Conservation (phyloP, 78 protist species). For the Dictyostelium brefeldianum region DNA sequence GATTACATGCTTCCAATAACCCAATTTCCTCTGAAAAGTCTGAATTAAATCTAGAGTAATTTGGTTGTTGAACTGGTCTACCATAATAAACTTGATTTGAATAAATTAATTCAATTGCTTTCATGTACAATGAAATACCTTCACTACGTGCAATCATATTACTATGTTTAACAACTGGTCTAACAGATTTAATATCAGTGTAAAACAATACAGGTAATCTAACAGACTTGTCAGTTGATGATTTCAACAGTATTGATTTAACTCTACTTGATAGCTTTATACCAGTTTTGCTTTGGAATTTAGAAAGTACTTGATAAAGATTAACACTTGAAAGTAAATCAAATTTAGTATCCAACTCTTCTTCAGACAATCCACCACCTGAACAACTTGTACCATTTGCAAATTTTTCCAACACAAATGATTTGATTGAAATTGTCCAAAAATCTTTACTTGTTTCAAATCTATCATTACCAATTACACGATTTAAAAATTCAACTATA, state of each 20-base stretch:
- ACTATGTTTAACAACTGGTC: constrained; percentile 49
- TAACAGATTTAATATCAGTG: constrained; percentile 36
- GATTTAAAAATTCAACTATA: constrained; percentile 32
- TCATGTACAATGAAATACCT: constrained; percentile 67
- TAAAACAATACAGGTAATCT: constrained; percentile 8
- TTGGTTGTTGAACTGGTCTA: not conserved
- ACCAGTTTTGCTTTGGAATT: constrained; percentile 31
- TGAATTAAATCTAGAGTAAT: not conserved
- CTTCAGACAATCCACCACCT: constrained; percentile 4
- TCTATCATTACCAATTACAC: constrained; percentile 7
- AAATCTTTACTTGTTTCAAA: not conserved
- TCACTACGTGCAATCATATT: constrained; percentile 59
- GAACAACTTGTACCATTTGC: not conserved
- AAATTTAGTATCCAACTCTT: constrained; percentile 9
- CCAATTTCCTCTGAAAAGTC: constrained; percentile 32
- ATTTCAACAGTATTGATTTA: not conserved
- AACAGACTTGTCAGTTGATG: too few species aligned
- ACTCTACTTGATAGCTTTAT: constrained; percentile 26
- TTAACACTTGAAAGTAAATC: not conserved
- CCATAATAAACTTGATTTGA: constrained; percentile 44
- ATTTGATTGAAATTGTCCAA: constrained; percentile 33
- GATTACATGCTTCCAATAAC: constrained; percentile 1
- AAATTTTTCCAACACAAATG: constrained; percentile 17
- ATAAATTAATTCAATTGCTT: constrained; percentile 49
- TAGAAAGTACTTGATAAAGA: not conserved